These are phyloP conservation scores for Beauveria asiatica DNA, from an alignment of 2,329 filamentous ascomycete genomes.

Conservation along the genomic window DNA sequence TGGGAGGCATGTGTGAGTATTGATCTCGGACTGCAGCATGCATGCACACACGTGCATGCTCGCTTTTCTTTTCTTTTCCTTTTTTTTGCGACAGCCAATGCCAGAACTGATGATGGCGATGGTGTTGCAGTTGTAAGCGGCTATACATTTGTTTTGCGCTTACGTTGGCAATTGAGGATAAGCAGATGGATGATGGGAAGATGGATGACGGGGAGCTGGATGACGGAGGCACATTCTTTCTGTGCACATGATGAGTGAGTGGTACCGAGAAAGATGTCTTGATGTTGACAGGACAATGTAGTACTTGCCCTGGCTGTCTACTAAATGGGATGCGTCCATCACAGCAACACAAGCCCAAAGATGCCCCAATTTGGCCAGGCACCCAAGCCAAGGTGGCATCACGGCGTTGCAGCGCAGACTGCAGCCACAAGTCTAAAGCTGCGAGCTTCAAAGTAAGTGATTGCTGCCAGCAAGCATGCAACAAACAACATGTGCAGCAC, in stretches of 20 bases:
- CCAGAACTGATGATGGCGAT: not conserved
- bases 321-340: not conserved
- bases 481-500: not conserved
- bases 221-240: not conserved
- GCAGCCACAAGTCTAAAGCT: constrained; percentile 4
- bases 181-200: not conserved
- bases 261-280: not conserved
- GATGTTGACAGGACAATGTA: not conserved
- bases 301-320: not conserved
- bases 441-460: constrained; percentile 2
- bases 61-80: too few species aligned
- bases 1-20: not conserved
- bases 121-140: not conserved
- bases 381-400: constrained; percentile 3
- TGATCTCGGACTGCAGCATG: constrained; percentile 6
- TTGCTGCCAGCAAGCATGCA: not conserved
- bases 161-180: not conserved
- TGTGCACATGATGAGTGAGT: not conserved
- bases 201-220: not conserved
- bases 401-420: not conserved
- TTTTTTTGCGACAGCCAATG: not conserved
- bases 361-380: not conserved
- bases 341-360: not conserved
- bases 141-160: not conserved
- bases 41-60: not conserved